Conservation (phyloP, 108 stramenopile species). For the Discostella stelligeroides region DNA sequence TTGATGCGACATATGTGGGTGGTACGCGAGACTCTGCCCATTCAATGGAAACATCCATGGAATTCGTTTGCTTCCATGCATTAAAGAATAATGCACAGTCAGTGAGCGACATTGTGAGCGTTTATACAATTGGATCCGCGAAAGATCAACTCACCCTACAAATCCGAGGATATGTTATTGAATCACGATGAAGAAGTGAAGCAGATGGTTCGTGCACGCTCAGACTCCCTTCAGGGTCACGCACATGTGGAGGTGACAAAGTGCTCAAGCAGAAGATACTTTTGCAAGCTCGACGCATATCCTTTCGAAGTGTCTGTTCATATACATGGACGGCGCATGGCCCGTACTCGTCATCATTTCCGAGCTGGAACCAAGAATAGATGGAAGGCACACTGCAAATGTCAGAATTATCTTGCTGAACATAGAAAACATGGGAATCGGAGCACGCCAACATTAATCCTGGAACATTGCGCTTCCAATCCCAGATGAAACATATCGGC, state of each 20-base stretch:
- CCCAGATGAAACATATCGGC: conserved; percentile 39
- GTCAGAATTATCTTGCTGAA: not conserved
- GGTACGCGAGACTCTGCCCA: conserved; percentile 47
- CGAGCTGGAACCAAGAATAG: conserved; percentile 37
- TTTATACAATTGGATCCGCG: not conserved
- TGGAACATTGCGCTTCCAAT: conserved; percentile 44
- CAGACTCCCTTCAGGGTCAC: conserved; percentile 1
- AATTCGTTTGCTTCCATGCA: conserved; percentile 17
- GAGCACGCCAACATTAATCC: conserved; percentile 25
- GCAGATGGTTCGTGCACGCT: conserved; percentile 30
- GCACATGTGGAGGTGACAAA: conserved; percentile 24
- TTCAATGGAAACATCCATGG: conserved; percentile 18
- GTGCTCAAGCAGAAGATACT: conserved; percentile 29
- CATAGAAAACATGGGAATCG: not conserved
- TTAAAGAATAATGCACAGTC: not conserved
- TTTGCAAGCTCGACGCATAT: conserved; percentile 19
- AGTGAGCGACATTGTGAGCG: not conserved
- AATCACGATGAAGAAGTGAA: conserved; percentile 25
- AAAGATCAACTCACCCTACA: conserved; percentile 14
- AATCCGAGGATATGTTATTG: conserved; percentile 26
- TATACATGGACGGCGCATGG: conserved; percentile 33
- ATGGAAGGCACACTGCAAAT: conserved; percentile 5
- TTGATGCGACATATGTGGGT: conserved; percentile 32
- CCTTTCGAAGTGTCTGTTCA: conserved; percentile 13
- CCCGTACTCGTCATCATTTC: conserved; percentile 24